Percentiles rank a stretch among this genome's conserved stretches.
Conservation (phyloP, 228 moss, liverwort and hornwort genomes). For the Sphagnum fallax region DNA sequence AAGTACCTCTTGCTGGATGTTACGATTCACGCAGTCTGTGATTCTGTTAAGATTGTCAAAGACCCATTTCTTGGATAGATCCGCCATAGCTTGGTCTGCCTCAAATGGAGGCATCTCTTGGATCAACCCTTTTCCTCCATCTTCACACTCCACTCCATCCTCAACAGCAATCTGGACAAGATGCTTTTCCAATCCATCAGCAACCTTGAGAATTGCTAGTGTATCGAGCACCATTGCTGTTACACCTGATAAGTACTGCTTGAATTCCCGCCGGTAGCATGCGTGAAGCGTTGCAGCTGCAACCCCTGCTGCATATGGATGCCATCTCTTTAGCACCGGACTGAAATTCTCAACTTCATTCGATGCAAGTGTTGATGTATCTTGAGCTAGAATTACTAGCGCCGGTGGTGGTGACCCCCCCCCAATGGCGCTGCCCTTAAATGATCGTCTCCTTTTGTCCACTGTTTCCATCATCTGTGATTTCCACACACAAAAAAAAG, state of each 20-base stretch:
- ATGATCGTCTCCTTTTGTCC: slow-evolving; percentile 48
- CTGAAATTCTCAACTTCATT: slow-evolving; percentile 70
- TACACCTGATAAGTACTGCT: slow-evolving; percentile 47
- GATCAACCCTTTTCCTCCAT: slow-evolving; percentile 86
- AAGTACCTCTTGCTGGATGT: slow-evolving; percentile 78
- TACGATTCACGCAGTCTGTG: slow-evolving; percentile 75
- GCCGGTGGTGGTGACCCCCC: slow-evolving; percentile 40
- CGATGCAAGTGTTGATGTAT: slow-evolving; percentile 59
- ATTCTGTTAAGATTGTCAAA: slow-evolving; percentile 64
- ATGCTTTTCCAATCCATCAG: slow-evolving; percentile 77
- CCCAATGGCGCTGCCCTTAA: slow-evolving; percentile 22
- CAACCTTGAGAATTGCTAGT: slow-evolving; percentile 64
- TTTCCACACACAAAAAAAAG: neutral
- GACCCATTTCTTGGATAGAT: slow-evolving; percentile 81
- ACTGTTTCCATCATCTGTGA: slow-evolving; percentile 70
- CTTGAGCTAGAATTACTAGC: slow-evolving; percentile 67
- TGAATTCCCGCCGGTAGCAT: slow-evolving; percentile 77
- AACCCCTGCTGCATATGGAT: slow-evolving; percentile 75
- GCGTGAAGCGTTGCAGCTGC: slow-evolving; percentile 87
- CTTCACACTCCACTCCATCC: slow-evolving; percentile 84
- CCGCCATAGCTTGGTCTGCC: slow-evolving; percentile 63
- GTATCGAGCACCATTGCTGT: slow-evolving; percentile 63
- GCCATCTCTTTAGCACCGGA: slow-evolving; percentile 77
- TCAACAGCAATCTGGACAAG: slow-evolving; percentile 89
- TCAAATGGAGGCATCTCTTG: slow-evolving; percentile 94